Base-by-base conservation (phyloP, 2,329 filamentous ascomycete genomes). In the Trichoderma endophyticum region DNA sequence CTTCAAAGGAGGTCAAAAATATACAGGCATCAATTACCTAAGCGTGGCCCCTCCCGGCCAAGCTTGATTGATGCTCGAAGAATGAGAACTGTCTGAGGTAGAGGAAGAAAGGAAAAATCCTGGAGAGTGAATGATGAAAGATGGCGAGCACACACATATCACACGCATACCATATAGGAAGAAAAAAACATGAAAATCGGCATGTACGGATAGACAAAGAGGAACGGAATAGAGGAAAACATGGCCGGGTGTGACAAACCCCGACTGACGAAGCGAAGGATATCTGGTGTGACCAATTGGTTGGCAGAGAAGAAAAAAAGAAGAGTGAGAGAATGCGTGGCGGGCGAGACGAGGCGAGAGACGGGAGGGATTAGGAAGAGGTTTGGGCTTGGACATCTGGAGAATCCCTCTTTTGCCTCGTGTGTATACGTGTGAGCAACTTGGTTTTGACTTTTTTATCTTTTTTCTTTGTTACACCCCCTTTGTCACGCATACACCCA, bases 351-450 rank as follows among this genome's bases (percentile, higher is more conserved):
- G 64, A 43, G 24, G 30, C 28, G 66, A 70, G 21, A 30, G 32
- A 14, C 12, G 15, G 66, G 66, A 70, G 61, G 43, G 61, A 64
- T 32, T 14, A 28, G 39, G 39, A 69, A 66, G 70, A 65, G 36
- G 11, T 71, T 64, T 39, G 28, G 51, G 51, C 51, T 71, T 64
- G 34, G 54, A 57, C 54, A 71, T 60, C 48, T 51, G 34, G 61
- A 34, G 51, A 34, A 43, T 60, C 34, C 60, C 68, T 67, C 54
- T 64, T 26, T 51, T 59, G 57, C 61, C 39, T 57, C 39, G 30
- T 39, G 62, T 67, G 71, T 73, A 28, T 32, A 75, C 39, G 65
- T 68, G 72, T 73, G 77, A 78, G 73, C 77, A 77, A 51, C 73
- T 71, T 62, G 34, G 65, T 57, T 68, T 68, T 60, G 15, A 43